These are phyloP conservation scores for Phytopythium boreale DNA, from an alignment of 352 stramenopile species.

Conservation along the genomic window DNA sequence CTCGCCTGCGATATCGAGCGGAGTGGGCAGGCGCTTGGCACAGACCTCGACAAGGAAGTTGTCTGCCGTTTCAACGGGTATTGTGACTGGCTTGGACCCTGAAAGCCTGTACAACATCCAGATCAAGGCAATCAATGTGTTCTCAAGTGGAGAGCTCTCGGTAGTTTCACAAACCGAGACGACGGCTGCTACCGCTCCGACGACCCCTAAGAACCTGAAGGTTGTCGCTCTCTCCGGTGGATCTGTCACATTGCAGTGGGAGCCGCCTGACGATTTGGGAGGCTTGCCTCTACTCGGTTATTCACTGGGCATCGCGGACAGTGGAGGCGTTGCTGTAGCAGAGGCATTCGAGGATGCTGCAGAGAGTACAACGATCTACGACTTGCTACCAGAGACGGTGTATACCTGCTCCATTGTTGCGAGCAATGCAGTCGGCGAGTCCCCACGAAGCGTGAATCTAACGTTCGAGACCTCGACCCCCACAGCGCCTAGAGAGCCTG, in stretches of 20 bases:
- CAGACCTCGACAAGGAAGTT: slow-evolving; percentile 11
- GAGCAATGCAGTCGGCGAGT: slow-evolving; percentile 37
- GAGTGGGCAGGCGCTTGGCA: slow-evolving; percentile 13
- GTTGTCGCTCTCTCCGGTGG: slow-evolving; percentile 26
- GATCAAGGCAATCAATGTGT: slow-evolving; percentile 33
- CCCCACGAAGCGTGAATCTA: slow-evolving; percentile 14
- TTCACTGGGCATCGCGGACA: slow-evolving; percentile 23
- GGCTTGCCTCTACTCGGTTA: slow-evolving; percentile 40
- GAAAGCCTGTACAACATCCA: slow-evolving; percentile 51
- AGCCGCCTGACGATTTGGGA: slow-evolving; percentile 33
- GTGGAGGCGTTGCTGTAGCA: slow-evolving; percentile 14
- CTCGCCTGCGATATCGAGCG: slow-evolving; percentile 4
- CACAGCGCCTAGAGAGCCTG: slow-evolving; percentile 27
- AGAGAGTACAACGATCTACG: slow-evolving; percentile 23
- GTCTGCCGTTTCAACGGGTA: slow-evolving; percentile 12
- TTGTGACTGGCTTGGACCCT: slow-evolving; percentile 45
- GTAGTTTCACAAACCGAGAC: slow-evolving; percentile 23
- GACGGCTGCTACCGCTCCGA: slow-evolving; percentile 25
- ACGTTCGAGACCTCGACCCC: slow-evolving; percentile 20
- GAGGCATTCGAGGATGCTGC: slow-evolving; percentile 18
- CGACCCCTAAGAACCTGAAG: slow-evolving; percentile 18
- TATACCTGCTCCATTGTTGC: slow-evolving; percentile 45
- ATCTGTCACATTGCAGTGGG: slow-evolving; percentile 37
- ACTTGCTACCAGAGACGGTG: slow-evolving; percentile 19
- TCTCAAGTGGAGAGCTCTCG: slow-evolving; percentile 24